Base-by-base conservation (phyloP, 2,329 filamentous ascomycete genomes). In the Cladosporium halotolerans region DNA sequence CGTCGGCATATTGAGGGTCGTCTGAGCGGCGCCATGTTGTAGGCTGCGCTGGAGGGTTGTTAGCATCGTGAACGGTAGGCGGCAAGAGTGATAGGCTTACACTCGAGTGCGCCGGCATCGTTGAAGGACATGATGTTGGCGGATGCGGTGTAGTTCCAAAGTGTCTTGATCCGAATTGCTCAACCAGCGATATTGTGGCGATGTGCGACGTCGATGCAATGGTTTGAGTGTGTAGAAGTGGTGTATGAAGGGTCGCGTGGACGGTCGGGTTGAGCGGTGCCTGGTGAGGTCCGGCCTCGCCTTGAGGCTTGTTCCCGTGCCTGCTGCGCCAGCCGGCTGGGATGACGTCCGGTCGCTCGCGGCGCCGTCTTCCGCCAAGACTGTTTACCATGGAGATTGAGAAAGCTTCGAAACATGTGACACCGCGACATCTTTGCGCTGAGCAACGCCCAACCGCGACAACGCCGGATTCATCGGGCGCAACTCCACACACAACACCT, bases 1-100 rank as follows among this genome's bases (percentile, higher is more conserved):
- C 89, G 73, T 99, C 93, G 66, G 81, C 79, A 74, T 96, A 99
- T 64, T 83, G 76, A 43, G 84, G 78, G 67, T 87, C 86, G 69
- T 86, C 83, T 56, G 82, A 77, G 59, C 83, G 81, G 58, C 88
- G 78, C 73, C 79, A 79, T 57, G 76, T 81, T 31, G 83, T 84
- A 39, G 83, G 82, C 72, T 88, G 86, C 61, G 91, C 60, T 62
- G 36, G n/a, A 28, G 6, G 5, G 19, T 4, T 4, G 36, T 54
- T 38, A 36, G 54, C 55, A 33, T 42, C 44, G 33, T 42, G 7
- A 4, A 14, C 3, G 42, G 19, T n/a, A 8, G 48, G 36, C 13
- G 19, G 23, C 11, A n/a, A 9, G 10, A 18, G n/a, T 10, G 23
- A n/a, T 33, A 7, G n/a, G 43, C 54, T n/a, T 58, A 59, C 60